phyloP scores from a whole-genome alignment of 352 stramenopile genomes.

The Aphanomyces stellatus region DNA sequence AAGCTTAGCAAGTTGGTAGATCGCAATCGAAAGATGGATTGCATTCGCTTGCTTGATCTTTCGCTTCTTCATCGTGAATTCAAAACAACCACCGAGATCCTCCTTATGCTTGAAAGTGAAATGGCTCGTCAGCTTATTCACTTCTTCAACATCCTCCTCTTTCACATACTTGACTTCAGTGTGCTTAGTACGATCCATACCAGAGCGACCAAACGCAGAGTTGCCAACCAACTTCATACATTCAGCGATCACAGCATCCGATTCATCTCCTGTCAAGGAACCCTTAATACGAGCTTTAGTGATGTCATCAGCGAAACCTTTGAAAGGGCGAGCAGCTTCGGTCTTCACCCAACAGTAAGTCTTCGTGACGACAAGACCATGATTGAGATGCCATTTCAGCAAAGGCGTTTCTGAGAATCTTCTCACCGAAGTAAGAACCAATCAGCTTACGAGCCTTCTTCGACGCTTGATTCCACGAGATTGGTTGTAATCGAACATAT shows the following conservation, averaged over 20 bases:
- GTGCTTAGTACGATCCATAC: slow-evolving; percentile 25
- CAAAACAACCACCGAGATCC: slow-evolving; percentile 17
- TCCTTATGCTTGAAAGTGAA: slow-evolving; percentile 14
- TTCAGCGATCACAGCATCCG: slow-evolving; percentile 18
- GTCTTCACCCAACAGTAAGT: slow-evolving; percentile 29
- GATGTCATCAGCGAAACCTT: slow-evolving; percentile 20
- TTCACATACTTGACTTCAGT: slow-evolving; percentile 22
- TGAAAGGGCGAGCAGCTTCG: slow-evolving; percentile 21
- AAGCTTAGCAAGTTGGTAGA: slow-evolving; percentile 24
- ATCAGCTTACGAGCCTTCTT: slow-evolving; percentile 25
- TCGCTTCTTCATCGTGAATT: slow-evolving; percentile 19
- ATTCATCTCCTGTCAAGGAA: slow-evolving; percentile 23
- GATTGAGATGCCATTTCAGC: slow-evolving; percentile 31
- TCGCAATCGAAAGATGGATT: slow-evolving; percentile 22
- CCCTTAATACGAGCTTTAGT: slow-evolving; percentile 25
- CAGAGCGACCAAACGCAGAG: slow-evolving; percentile 19
- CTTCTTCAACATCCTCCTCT: not conserved
- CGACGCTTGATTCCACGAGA: too few species aligned
- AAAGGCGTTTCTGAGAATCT: slow-evolving; percentile 32
- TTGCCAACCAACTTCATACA: slow-evolving; percentile 24
- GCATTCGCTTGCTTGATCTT: slow-evolving; percentile 20
- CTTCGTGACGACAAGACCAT: slow-evolving; percentile 27
- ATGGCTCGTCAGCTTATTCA: not conserved
- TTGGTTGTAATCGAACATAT: slow-evolving; percentile 28
- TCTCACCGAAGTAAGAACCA: slow-evolving; percentile 25